A percentile compares a stretch with the other conserved stretches of the same genome.
These are phyloP conservation scores for Colletotrichum orbiculare DNA, from an alignment of 2,329 filamentous ascomycete species.

Conservation along the genomic window DNA sequence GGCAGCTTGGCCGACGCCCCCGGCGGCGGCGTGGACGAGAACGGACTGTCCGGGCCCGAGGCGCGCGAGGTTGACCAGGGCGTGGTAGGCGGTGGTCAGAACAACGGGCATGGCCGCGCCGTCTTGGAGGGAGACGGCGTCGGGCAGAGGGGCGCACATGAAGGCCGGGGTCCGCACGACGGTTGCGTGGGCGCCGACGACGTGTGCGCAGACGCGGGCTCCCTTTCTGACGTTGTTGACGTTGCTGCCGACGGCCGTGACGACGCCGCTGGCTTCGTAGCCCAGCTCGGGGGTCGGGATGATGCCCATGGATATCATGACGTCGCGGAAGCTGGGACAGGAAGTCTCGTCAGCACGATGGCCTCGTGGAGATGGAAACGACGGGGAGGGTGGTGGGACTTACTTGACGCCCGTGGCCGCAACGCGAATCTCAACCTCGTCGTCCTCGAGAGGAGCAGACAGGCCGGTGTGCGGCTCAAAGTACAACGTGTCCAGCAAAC, in stretches of 20 bases:
- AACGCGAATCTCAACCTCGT: slow-evolving; percentile 45
- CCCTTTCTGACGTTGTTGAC: slow-evolving; percentile 20
- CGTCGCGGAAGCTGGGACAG: slow-evolving; percentile 44
- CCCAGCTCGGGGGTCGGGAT: slow-evolving; percentile 39
- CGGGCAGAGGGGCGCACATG: slow-evolving; percentile 44
- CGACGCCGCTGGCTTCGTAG: slow-evolving; percentile 43
- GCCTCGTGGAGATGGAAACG: too few species aligned
- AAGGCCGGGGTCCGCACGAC: slow-evolving; percentile 2
- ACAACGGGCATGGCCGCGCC: slow-evolving; percentile 48
- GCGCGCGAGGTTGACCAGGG: slow-evolving; percentile 44
- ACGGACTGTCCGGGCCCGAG: slow-evolving; percentile 41
- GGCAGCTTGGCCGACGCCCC: slow-evolving; percentile 43
- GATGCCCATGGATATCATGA: slow-evolving; percentile 44
- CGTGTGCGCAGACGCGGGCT: slow-evolving; percentile 27
- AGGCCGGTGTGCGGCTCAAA: slow-evolving; percentile 42
- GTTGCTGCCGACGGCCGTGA: slow-evolving; percentile 37
- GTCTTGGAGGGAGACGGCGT: slow-evolving; percentile 46
- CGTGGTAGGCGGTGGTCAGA: slow-evolving; percentile 47
- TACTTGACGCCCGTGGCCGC: slow-evolving; percentile 46
- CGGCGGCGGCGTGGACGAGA: slow-evolving; percentile 44
- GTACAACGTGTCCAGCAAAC: slow-evolving; percentile 41
- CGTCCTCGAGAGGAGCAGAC: slow-evolving; percentile 30
- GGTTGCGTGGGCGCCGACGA: not conserved
- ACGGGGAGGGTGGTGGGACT: too few species aligned
- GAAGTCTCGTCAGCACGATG: too few species aligned